Conservation (phyloP, 306 rosid species). For the Vigna hirtella region DNA sequence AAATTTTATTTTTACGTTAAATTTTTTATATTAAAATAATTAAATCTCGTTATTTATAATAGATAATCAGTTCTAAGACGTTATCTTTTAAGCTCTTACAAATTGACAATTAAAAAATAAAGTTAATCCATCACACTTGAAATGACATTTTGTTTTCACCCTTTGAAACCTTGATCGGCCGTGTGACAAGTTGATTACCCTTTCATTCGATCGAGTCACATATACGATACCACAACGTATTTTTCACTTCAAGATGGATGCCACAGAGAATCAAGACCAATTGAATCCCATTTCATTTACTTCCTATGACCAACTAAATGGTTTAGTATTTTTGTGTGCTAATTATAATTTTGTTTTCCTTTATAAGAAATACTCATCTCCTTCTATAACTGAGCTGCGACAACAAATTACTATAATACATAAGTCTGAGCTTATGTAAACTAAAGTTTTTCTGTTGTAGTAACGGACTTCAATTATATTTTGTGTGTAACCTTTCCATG, state of each 20-base stretch:
- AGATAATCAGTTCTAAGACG: no score
- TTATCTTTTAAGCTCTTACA: no score
- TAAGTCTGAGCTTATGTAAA: constrained; percentile 3
- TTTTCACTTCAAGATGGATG: not conserved
- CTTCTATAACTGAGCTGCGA: not conserved
- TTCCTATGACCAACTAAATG: not conserved
- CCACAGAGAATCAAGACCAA: no score
- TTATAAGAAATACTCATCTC: not conserved
- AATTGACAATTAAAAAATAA: no score
- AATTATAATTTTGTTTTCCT: not conserved
- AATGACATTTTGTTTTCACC: not conserved
- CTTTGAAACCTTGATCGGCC: constrained; percentile 23
- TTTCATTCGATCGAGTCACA: not conserved
- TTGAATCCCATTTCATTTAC: not conserved
- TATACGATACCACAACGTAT: not conserved
- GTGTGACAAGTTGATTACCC: constrained; percentile 11
- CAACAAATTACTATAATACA: constrained; percentile 24
- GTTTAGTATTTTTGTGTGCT: not conserved
- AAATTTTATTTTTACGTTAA: no score
- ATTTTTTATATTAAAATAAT: no score
- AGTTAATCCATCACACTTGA: no score
- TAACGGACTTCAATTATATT: constrained; percentile 18
- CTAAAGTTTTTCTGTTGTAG: constrained; percentile 9
- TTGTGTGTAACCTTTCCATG: constrained; percentile 20
- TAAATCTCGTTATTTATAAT: no score